Base-by-base conservation (phyloP, 2,329 filamentous ascomycete species). In the Ophiostoma piceae region DNA sequence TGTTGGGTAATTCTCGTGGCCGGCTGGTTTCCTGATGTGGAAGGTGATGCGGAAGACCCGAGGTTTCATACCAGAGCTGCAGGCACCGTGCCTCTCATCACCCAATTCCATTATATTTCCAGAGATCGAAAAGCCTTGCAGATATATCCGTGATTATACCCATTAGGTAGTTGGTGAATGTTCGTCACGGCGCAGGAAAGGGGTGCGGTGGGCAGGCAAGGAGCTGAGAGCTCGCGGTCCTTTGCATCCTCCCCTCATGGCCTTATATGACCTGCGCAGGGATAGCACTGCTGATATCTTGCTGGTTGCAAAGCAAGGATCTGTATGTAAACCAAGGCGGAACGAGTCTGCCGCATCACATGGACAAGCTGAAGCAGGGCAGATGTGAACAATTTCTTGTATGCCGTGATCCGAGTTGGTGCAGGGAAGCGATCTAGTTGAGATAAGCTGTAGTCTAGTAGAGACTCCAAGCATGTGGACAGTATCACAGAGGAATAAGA, bases 1-100 rank as follows among this genome's bases (percentile, higher is more conserved):
- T 57, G 51, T 2, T 57, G 8, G 12, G 11, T 57, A 14, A 57
- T 57, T 26, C 51, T 26, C 51, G 9, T 22, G 51, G 9, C 51
- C 51, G 51, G 51, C 9, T 57, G 22, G 51, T 57, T 57, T 57
- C 51, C 51, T 22, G 51, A 57, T 26, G 51, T 57, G 51, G 51
- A 57, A 57, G 51, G 51, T 57, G 43, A 47, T 47, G 16, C 19
- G 43, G 16, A 47, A 47, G 43, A n/a, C n/a, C 11, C n/a, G n/a
- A 9, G 7, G 22, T 57, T 57, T 57, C 22, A 26, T 57, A 47
- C 8, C n/a, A 29, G 9, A 26, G 16, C 51, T 26, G 22, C n/a
- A 57, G 22, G 22, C 16, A 26, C 16, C 22, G 8, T 9, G 51
- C 51, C 51, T 29, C 51, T 26, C n/a, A 57, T 57, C n/a, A 51